A percentile compares a stretch with the other conserved stretches of the same genome.
phyloP scores from a whole-genome alignment of 2,329 filamentous ascomycete species.

The Rhynchosporium agropyri region DNA sequence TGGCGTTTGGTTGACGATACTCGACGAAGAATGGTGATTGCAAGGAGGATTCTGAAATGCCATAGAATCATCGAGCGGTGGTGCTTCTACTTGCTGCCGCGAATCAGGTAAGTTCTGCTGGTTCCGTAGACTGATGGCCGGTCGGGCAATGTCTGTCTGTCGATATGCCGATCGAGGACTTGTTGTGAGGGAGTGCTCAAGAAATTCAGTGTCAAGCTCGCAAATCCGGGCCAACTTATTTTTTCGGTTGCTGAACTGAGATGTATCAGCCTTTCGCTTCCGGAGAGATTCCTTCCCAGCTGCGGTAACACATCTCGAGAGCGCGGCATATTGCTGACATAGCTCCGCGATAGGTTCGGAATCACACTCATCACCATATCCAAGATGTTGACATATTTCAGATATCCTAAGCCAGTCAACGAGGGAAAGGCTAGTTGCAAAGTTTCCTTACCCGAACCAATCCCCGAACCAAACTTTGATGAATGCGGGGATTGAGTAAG shows the following conservation, averaged over 20 bases:
- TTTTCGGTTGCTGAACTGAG: not conserved
- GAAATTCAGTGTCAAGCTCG: not conserved
- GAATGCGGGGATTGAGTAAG: not conserved
- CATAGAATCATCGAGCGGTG: too few species aligned
- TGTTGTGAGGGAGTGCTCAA: not conserved
- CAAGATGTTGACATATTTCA: not conserved
- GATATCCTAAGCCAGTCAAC: not conserved
- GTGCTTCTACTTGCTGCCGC: too few species aligned
- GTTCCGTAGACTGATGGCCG: not conserved
- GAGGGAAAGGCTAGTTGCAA: not conserved
- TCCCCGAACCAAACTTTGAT: not conserved
- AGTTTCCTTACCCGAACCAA: not conserved
- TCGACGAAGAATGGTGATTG: too few species aligned
- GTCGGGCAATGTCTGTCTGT: not conserved
- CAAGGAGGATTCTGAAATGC: too few species aligned
- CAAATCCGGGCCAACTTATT: not conserved
- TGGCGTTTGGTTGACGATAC: too few species aligned
- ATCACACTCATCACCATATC: not conserved
- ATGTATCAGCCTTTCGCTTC: not conserved
- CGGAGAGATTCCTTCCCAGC: not conserved
- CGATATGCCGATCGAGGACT: not conserved
- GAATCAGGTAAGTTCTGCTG: not conserved
- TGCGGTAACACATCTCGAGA: not conserved
- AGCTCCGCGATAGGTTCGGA: not conserved
- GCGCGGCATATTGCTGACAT: not conserved